Evolutionary conservation across 2,329 filamentous ascomycete genomes (phyloP).

Genomic region (Sporothrix pallida): DNA sequence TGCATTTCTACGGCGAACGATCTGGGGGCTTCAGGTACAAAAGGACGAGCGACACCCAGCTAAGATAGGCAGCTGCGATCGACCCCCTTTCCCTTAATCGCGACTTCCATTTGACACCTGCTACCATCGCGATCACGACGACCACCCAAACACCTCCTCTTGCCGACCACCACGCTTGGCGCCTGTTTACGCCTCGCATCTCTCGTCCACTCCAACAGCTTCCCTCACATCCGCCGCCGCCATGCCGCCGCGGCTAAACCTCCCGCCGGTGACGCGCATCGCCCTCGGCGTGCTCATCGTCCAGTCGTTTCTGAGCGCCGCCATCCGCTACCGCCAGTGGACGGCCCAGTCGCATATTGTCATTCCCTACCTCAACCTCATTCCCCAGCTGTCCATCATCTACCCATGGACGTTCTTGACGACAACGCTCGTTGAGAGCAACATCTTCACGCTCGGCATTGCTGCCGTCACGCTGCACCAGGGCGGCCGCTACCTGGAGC

Average conservation of each 20-base stretch:
- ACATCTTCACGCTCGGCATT: conserved; percentile 82
- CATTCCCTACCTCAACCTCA: conserved; percentile 84
- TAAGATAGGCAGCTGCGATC: conserved; percentile 7
- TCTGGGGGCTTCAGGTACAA: neutral
- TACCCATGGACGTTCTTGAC: conserved; percentile 94
- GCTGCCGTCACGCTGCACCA: conserved; percentile 83
- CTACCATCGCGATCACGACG: neutral
- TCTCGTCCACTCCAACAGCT: neutral
- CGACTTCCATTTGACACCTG: neutral
- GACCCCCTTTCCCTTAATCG: neutral
- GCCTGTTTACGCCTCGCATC: neutral
- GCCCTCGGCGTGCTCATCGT: conserved; percentile 75
- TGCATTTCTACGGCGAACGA: neutral
- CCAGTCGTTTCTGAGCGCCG: conserved; percentile 82
- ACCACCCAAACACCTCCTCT: neutral
- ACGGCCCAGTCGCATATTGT: conserved; percentile 67
- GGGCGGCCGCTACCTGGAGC: conserved; percentile 91
- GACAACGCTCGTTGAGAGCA: conserved; percentile 88
- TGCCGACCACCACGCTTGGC: neutral
- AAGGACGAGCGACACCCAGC: no score
- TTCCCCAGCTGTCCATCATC: conserved; percentile 80
- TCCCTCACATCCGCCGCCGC: conserved; percentile 40
- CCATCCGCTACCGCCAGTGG: conserved; percentile 75
- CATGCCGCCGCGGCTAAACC: conserved; percentile 85
- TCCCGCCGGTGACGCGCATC: conserved; percentile 87